phyloP scores from a whole-genome alignment of 2,329 filamentous ascomycete genomes.

The Sporothrix pallida region DNA sequence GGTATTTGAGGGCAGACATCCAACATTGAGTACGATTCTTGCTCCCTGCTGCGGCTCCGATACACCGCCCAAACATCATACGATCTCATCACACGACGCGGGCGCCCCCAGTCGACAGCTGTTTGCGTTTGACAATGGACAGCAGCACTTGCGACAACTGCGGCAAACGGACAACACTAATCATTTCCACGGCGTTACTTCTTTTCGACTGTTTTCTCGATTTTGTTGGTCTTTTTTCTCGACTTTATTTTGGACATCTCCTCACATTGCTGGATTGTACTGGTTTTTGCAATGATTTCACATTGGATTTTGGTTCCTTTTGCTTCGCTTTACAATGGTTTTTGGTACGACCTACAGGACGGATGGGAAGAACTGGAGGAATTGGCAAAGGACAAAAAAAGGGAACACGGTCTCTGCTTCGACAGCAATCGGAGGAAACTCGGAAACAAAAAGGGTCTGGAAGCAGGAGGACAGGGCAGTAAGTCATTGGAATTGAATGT shows the following conservation, averaged over 20 bases:
- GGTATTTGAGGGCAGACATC: slow-evolving; percentile 48
- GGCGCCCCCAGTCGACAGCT: neutral
- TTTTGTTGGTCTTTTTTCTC: neutral
- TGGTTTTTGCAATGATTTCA: neutral
- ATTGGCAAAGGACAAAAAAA: neutral
- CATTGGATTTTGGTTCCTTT: neutral
- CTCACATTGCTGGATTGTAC: neutral
- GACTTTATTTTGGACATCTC: neutral
- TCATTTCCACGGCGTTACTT: slow-evolving; percentile 7
- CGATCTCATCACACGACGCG: slow-evolving; percentile 3
- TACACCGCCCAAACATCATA: neutral
- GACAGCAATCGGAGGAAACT: neutral
- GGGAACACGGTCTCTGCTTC: neutral
- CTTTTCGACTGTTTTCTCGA: neutral
- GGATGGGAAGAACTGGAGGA: neutral
- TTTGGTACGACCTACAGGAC: neutral
- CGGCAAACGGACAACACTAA: neutral
- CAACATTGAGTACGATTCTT: too few relatives aligned
- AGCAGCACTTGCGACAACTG: neutral
- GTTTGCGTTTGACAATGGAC: neutral
- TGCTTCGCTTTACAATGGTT: neutral
- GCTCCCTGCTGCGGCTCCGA: neutral
- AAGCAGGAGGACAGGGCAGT: neutral
- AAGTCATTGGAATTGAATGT: neutral
- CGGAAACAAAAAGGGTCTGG: neutral